These are phyloP conservation scores for Dipteronia sinensis DNA, from an alignment of 345 rosid genomes.

Conservation along the genomic window DNA sequence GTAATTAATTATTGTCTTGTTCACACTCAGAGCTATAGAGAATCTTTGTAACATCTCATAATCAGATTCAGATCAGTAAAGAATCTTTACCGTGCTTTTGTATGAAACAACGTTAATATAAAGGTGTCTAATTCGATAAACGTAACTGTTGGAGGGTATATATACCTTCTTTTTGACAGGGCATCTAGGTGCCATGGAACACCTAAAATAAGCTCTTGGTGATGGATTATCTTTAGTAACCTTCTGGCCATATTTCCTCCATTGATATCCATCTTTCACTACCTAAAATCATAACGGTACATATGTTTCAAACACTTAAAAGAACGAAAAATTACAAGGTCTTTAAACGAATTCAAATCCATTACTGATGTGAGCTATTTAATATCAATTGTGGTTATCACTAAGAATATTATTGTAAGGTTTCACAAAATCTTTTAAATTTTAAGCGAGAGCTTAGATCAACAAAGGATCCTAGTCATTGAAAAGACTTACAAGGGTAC, in stretches of 20 bases:
- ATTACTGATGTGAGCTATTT: not conserved
- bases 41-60: too few species aligned
- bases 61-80: too few species aligned
- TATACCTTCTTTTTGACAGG: slow-evolving; percentile 67
- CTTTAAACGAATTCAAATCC: not conserved
- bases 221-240: slow-evolving; percentile 61
- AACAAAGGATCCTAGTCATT: too few species aligned
- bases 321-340: not conserved
- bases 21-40: too few species aligned
- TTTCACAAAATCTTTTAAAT: not conserved
- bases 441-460: too few species aligned
- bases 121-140: too few species aligned
- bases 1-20: too few species aligned
- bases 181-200: slow-evolving; percentile 56
- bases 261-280: slow-evolving; percentile 64
- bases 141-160: not conserved
- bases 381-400: too few species aligned
- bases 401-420: not conserved
- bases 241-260: slow-evolving; percentile 79
- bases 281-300: slow-evolving; percentile 25
- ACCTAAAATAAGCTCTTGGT: slow-evolving; percentile 66
- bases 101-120: too few species aligned
- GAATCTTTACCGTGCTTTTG: too few species aligned
- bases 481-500: slow-evolving; percentile 39
- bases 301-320: too few species aligned